Evolutionary conservation across 1,139 yeast species (phyloP).

Genomic region (Taphrina populina): DNA sequence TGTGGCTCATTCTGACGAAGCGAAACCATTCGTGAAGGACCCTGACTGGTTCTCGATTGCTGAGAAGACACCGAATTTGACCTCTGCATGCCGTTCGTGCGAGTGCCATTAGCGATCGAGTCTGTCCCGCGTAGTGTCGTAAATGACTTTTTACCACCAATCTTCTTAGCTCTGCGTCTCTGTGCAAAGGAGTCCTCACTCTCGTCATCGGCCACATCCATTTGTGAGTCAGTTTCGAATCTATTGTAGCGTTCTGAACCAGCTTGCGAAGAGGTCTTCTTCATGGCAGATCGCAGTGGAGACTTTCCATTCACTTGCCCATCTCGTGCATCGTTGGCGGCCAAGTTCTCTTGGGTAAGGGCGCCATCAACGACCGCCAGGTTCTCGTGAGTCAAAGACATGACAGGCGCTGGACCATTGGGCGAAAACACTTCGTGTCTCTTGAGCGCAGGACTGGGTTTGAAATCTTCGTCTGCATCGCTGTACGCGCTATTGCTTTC

Average conservation of each 20-base stretch:
- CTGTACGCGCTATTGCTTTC: conserved; percentile 31
- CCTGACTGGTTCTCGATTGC: conserved; percentile 14
- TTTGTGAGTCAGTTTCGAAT: conserved; percentile 21
- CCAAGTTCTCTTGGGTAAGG: conserved; percentile 27
- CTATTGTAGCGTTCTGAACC: conserved; percentile 25
- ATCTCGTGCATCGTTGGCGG: conserved; percentile 14
- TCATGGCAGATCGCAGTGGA: conserved; percentile 26
- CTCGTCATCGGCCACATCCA: conserved; percentile 29
- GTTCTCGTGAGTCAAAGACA: conserved; percentile 25
- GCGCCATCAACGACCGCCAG: conserved; percentile 26
- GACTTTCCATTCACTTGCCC: not conserved
- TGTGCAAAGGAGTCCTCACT: conserved; percentile 29
- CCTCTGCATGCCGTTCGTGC: conserved; percentile 3
- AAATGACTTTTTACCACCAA: conserved; percentile 8
- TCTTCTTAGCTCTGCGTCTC: conserved; percentile 23
- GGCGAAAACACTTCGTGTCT: not conserved
- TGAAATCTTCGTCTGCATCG: conserved; percentile 32
- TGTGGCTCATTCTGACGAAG: conserved; percentile 1
- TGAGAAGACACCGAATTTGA: conserved; percentile 14
- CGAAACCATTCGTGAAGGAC: conserved; percentile 15
- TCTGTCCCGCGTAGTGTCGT: conserved; percentile 12
- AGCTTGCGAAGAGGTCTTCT: conserved; percentile 20
- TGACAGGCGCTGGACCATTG: not conserved
- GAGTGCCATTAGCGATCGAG: not conserved
- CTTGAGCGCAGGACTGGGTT: conserved; percentile 21